Evolutionary conservation across 768 basidiomycete genomes (phyloP), one percentile per base, ranked within the genome.

Genomic region (Scleroderma citrinum): DNA sequence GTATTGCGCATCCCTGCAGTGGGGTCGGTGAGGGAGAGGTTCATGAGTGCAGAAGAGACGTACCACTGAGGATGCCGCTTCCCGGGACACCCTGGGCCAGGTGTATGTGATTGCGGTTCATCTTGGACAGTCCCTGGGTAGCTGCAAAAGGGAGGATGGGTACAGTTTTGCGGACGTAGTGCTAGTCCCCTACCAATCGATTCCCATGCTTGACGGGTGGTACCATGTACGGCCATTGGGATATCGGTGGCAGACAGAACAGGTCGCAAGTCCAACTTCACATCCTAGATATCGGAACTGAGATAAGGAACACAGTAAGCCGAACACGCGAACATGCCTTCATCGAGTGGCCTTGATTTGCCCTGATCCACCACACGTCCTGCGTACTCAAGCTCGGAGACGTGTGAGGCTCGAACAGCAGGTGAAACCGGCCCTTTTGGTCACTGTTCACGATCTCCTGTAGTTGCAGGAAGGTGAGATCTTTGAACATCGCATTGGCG

Each of bases 101-200:
- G 65, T 99, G 95, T 34, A 98, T 87, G 59, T 97, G 93, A 59
- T 93, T 95, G 21, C 95, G 75, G 12, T 69, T 75, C 92, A 94
- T 96, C 53, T 76, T 83, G 0, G 85, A 91, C 16, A 96, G 66
- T 0, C 93, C 92, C 54, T 81, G 69, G 7, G 69, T 71, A 13
- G 74, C 91, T 93, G 53, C 42, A 24, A 39, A 44, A 41, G 10
- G 35, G 23, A 6, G 35, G 19, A 39, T 6, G 19, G 35, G 16
- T 7, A 23, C 35, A 35, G 13, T 30, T n/a, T n/a, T 32, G 31
- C 2, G 5, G 24, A 24, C 32, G 19, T 17, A 40, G 10, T 26
- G 44, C 14, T 21, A 19, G 40, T 16, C 12, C 58, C 74, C 20
- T 51, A 88, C 90, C 66, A 50, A 94, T 93, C 13, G 61, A 59